Percentiles rank a stretch among this genome's conserved stretches.
phyloP scores from a whole-genome alignment of 495 filamentous ascomycete genomes.

The Talaromyces thailandensis region DNA sequence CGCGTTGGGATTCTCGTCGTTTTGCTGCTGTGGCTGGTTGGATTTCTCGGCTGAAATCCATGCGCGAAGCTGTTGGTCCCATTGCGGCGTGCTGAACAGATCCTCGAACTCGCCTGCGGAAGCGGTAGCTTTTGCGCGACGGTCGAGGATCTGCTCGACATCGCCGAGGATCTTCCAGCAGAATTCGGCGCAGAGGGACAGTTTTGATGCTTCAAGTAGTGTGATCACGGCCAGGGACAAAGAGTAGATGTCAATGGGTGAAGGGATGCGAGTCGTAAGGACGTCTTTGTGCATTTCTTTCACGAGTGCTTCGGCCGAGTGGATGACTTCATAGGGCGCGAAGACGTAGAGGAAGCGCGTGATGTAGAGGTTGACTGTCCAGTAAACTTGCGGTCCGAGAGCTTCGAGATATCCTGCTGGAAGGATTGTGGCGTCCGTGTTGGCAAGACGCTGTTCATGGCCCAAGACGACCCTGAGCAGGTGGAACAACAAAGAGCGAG shows the following conservation, averaged over 20 bases:
- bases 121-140: constrained; percentile 19
- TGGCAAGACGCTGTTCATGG: constrained; percentile 3
- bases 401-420: constrained; percentile 23
- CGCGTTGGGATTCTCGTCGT: not conserved
- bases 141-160: constrained; percentile 37
- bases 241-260: constrained; percentile 67
- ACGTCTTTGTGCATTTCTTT: constrained; percentile 46
- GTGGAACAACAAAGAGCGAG: constrained; percentile 4
- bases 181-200: constrained; percentile 32
- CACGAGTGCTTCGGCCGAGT: constrained; percentile 50
- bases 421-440: not conserved
- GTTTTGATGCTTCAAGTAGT: constrained; percentile 54
- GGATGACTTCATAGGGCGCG: constrained; percentile 52
- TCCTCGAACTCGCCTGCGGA: constrained; percentile 24
- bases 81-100: constrained; percentile 31
- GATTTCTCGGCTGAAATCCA: constrained; percentile 24
- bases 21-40: not conserved
- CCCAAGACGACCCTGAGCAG: not conserved
- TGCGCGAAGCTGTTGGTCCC: constrained; percentile 38
- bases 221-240: constrained; percentile 57
- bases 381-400: constrained; percentile 61
- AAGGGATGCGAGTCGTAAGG: constrained; percentile 25
- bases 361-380: constrained; percentile 59
- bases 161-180: constrained; percentile 36
- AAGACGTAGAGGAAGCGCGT: constrained; percentile 47